Conservation (phyloP, 805 yeast genomes). For the Komagataella phaffii region DNA sequence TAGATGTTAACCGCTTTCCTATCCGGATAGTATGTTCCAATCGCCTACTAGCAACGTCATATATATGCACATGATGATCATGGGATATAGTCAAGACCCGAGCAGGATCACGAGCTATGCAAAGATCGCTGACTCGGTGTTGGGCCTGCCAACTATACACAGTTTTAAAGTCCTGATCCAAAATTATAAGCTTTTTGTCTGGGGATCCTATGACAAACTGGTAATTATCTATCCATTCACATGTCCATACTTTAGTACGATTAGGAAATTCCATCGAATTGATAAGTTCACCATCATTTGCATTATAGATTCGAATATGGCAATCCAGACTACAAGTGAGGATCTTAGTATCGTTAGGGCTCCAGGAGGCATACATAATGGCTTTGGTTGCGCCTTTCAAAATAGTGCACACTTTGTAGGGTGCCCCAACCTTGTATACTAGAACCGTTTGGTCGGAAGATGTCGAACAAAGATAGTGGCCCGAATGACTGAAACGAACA, state of each 20-base stretch:
- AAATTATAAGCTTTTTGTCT: constrained; percentile 46
- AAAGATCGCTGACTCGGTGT: constrained; percentile 51
- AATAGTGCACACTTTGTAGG: constrained; percentile 22
- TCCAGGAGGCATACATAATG: constrained; percentile 62
- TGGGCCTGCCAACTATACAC: constrained; percentile 19
- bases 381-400: constrained; percentile 35
- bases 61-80: constrained; percentile 48
- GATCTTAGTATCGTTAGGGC: constrained; percentile 52
- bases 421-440: constrained; percentile 49
- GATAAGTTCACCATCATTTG: constrained; percentile 21
- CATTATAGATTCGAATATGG: constrained; percentile 56
- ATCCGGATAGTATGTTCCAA: constrained; percentile 26
- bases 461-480: constrained; percentile 64
- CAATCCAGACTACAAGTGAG: constrained; percentile 67
- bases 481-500: constrained; percentile 64
- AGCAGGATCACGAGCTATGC: constrained; percentile 51
- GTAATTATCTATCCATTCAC: constrained; percentile 51
- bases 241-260: constrained; percentile 30
- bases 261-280: constrained; percentile 7
- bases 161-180: constrained; percentile 21
- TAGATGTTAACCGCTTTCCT: constrained; percentile 49
- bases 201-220: constrained; percentile 65
- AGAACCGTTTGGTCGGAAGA: constrained; percentile 53
- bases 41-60: constrained; percentile 28
- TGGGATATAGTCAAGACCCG: constrained; percentile 52